A percentile compares a stretch with the other conserved stretches of the same genome.
phyloP scores from a whole-genome alignment of 2,329 filamentous ascomycete species.

The Chrysosporium keratinophilum region DNA sequence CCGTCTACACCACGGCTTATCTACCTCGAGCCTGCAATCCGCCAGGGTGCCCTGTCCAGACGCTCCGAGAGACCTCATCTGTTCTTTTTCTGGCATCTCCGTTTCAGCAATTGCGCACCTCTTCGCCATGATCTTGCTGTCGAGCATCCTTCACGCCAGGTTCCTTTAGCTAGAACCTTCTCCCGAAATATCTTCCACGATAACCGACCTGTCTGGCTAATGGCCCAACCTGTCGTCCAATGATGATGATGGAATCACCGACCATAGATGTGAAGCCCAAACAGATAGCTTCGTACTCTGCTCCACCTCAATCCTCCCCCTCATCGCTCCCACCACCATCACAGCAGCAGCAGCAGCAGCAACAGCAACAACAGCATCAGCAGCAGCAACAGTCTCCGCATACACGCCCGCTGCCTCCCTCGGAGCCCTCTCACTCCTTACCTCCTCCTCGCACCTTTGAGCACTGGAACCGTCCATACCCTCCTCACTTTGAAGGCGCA shows the following conservation, averaged over 20 bases:
- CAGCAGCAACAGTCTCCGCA: conserved; percentile 1
- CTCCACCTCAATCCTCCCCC: conserved; percentile 4
- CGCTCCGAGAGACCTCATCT: neutral
- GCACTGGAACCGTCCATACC: conserved; percentile 10
- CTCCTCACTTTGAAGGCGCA: conserved; percentile 8
- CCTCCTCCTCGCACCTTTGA: conserved; percentile 14
- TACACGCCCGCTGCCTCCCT: conserved; percentile 12
- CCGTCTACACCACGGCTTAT: too few relatives aligned
- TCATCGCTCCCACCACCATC: neutral
- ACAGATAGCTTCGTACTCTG: conserved; percentile 6
- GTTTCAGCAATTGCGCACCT: neutral
- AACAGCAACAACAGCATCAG: neutral
- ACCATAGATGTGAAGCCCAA: conserved; percentile 13
- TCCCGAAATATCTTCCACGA: neutral
- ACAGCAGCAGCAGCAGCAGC: neutral
- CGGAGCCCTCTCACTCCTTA: conserved; percentile 8
- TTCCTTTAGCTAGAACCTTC: conserved; percentile 4
- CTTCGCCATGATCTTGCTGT: conserved; percentile 3
- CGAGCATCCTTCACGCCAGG: neutral
- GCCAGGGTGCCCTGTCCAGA: neutral
- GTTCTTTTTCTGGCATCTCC: neutral
- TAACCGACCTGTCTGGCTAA: conserved; percentile 1
- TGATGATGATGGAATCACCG: conserved; percentile 10
- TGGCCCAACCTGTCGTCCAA: conserved; percentile 7
- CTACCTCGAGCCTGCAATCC: neutral